Conservation (phyloP, 257 asterid genomes). For the Gentiana dahurica region DNA sequence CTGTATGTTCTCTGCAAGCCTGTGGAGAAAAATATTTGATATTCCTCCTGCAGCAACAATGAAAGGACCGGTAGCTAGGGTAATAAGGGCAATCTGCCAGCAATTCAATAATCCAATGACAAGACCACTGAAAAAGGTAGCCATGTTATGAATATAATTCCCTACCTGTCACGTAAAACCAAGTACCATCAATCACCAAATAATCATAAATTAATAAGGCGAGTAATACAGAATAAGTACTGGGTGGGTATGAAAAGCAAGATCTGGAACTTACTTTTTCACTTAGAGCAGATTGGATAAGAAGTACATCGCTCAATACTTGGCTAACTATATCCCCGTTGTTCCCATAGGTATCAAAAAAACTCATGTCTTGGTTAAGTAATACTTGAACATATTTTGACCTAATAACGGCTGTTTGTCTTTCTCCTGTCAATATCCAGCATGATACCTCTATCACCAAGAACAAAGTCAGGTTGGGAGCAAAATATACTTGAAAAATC, state of each 20-base stretch:
- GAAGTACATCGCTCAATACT: constrained; percentile 97
- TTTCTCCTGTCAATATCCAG: constrained; percentile 98
- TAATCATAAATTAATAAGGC: neutral
- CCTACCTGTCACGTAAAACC: constrained; percentile 65
- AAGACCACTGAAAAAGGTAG: constrained; percentile 95
- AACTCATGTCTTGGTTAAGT: constrained; percentile 99
- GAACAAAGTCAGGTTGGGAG: constrained; percentile 13
- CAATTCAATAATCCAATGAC: constrained; percentile 94
- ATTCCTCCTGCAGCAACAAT: constrained; percentile 99
- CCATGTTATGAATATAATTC: constrained; percentile 98
- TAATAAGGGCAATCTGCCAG: constrained; percentile 97
- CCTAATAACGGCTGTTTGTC: constrained; percentile 99
- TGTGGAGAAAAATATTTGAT: constrained; percentile 89
- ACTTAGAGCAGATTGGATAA: constrained; percentile 97
- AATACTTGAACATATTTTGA: constrained; percentile 93
- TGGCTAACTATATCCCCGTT: constrained; percentile 99
- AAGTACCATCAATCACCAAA: neutral
- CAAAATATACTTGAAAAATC: neutral
- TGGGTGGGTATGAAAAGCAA: neutral
- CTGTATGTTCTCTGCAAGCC: constrained; percentile 99
- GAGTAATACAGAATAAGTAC: constrained; percentile 4
- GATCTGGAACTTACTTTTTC: constrained; percentile 59
- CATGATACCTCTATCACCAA: constrained; percentile 83
- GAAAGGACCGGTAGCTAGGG: constrained; percentile 91
- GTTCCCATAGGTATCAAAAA: constrained; percentile 97